Evolutionary conservation across 768 basidiomycete species (phyloP), one percentile per base, ranked within the genome.

Genomic region (Phaeolepiota aurea): DNA sequence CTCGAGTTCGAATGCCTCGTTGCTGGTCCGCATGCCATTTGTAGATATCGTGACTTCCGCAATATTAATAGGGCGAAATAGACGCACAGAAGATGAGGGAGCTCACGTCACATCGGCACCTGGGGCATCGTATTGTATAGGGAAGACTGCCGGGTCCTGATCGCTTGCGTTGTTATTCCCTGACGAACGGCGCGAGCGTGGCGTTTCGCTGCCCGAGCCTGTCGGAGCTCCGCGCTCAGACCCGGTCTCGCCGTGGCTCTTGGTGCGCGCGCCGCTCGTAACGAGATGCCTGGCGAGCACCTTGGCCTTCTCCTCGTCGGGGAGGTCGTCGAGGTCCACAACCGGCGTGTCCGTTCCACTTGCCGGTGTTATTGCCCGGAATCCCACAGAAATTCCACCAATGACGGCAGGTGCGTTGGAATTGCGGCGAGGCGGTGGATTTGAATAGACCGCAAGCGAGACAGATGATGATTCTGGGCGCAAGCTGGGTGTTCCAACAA

Each of bases 71-170:
- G 41, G 46, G 7, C 37, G 44, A 37, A 38, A 28, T 38, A 52
- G 44, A 54, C 48, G 38, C 41, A 47, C 37, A 41, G 39, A 43
- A 37, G 33, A 33, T 30, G 7, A 28, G 38, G 48, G 22, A 21
- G 76, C 89, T 68, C 69, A 92, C 89, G 92, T 96, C 45, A 93
- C 79, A 54, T 96, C 92, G 19, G 85, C 90, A 21, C 92, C 92
- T 13, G 76, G 81, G 3, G 86, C 82, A 60, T 89, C 69, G 55
- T 89, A 94, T 1, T 85, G 85, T 32, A 94, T 82, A n/a, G 88
- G 82, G 53, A 94, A 96, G 1, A 77, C 63, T 40, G 89, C 87
- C 0, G 75, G 65, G 22, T 74, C 71, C 25, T 45, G 55, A 23
- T 51, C 65, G 12, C 35, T 37, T 40, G 42, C 38, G 5, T 41